Conservation (phyloP, 2,329 filamentous ascomycete genomes). For the Penicillium oxalicum region DNA sequence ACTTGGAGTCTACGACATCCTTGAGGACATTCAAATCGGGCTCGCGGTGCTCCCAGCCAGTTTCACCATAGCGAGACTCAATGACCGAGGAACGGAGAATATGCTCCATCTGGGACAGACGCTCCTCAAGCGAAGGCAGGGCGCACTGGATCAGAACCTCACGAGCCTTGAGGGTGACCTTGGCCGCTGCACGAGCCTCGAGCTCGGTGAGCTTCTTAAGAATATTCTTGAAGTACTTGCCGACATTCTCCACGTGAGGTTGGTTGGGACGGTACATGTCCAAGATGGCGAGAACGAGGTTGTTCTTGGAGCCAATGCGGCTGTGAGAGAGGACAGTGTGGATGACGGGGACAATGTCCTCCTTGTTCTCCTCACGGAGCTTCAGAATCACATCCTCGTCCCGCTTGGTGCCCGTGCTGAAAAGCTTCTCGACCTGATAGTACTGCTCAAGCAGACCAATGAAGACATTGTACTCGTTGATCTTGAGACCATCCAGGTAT, state of each 20-base stretch:
- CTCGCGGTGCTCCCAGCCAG: conserved; percentile 91
- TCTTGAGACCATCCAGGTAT: conserved; percentile 84
- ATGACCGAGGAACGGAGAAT: conserved; percentile 93
- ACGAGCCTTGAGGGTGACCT: conserved; percentile 94
- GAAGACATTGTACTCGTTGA: conserved; percentile 80
- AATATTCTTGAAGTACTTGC: conserved; percentile 75
- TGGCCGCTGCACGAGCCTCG: conserved; percentile 77
- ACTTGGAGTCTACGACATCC: conserved; percentile 97
- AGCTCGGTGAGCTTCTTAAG: conserved; percentile 86
- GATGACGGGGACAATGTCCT: conserved; percentile 77
- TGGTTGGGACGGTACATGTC: conserved; percentile 94
- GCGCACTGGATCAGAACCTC: conserved; percentile 97
- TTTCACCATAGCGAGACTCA: conserved; percentile 95
- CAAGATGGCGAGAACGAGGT: conserved; percentile 81
- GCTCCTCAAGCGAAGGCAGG: conserved; percentile 90
- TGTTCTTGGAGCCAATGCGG: conserved; percentile 87
- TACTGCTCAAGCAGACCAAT: conserved; percentile 73
- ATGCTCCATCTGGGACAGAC: conserved; percentile 95
- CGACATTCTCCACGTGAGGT: conserved; percentile 79
- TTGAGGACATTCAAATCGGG: conserved; percentile 86
- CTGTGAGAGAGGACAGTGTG: conserved; percentile 91
- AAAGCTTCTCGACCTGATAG: conserved; percentile 75
- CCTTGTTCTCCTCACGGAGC: conserved; percentile 93
- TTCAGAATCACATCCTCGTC: conserved; percentile 92
- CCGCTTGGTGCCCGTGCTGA: conserved; percentile 75